Conservation (phyloP, 2,329 filamentous ascomycete genomes). For the Aspergillus chevalieri region DNA sequence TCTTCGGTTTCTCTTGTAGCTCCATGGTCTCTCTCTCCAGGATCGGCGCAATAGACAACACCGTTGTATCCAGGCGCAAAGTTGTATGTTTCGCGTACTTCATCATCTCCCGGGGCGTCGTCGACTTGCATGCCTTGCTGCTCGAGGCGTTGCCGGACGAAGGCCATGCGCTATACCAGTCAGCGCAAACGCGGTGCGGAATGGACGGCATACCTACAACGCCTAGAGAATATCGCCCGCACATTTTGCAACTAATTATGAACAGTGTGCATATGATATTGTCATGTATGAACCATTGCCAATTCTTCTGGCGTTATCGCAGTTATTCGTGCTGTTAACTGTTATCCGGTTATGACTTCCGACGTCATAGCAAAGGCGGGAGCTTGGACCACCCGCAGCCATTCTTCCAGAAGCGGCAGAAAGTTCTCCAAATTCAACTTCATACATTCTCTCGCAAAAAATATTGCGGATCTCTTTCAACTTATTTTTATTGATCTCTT, state of each 20-base stretch:
- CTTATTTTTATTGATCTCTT: too few species aligned
- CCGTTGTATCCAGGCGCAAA: conserved; percentile 85
- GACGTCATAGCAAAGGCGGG: conserved; percentile 22
- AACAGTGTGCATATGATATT: background rate
- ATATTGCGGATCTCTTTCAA: conserved; percentile 1
- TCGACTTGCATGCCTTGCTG: conserved; percentile 67
- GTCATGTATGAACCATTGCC: background rate
- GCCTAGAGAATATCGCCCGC: conserved; percentile 60
- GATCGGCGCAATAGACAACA: conserved; percentile 75
- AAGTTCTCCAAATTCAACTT: conserved; percentile 9
- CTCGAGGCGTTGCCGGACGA: conserved; percentile 67
- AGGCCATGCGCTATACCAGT: conserved; percentile 60
- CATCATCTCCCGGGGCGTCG: conserved; percentile 66
- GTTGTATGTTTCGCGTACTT: conserved; percentile 73
- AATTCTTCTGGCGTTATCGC: background rate
- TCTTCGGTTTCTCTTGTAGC: conserved; percentile 11
- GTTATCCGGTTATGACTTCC: conserved; percentile 5
- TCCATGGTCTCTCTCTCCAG: conserved; percentile 51
- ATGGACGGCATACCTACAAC: conserved; percentile 43
- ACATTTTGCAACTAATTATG: conserved; percentile 46
- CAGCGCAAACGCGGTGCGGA: background rate
- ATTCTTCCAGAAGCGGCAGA: background rate
- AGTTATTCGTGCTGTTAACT: background rate
- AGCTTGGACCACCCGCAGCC: conserved; percentile 18
- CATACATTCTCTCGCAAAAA: conserved; percentile 5